Evolutionary conservation across 2,329 filamentous ascomycete genomes (phyloP), one percentile per base, ranked within the genome.

Genomic region (Aureobasidium sp.): DNA sequence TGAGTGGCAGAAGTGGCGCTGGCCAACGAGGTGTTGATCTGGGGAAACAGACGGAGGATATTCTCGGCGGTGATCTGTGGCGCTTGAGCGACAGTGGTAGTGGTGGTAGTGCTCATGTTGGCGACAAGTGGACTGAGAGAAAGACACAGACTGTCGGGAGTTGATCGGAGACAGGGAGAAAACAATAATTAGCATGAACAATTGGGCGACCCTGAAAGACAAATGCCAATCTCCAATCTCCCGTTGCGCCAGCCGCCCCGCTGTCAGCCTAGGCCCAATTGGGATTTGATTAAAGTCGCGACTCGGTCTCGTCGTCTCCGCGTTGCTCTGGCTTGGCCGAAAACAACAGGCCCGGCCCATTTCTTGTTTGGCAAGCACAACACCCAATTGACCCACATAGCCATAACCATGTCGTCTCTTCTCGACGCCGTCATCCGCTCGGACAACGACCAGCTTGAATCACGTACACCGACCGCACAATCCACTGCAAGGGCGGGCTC

Each of bases 41-140:
- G 92, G 59, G 92, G 91, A 76, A 97, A 97, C 53, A 97, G 84
- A 65, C 86, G 87, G 63, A 93, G 82, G 70, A 99, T 91, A 71
- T 89, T 90, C 69, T 94, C 86, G 20, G 92, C 91, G 59, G 90
- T 96, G 72, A 95, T 91, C 62, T 84, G 80, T 71, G 85, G 81
- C 44, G 81, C 70, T 57, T 66, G 64, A 10, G 66, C 65, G 24
- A 70, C 69, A 29, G 66, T 63, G 9, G 69, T 72, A 17, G 69
- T 67, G 7, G 69, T 65, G 20, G 71, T 73, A 27, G 69, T 52
- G 48, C 66, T 72, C 72, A 74, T 74, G 3, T 56, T 67, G 62
- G 47, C 46, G 39, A 52, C 32, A 8, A 24, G 26, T n/a, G 15
- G 15, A 48, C 3, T n/a, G 7, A 36, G 24, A 56, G 26, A 17